phyloP scores from a whole-genome alignment of 148 eudicot genomes.

The Fagopyrum homotropicum region DNA sequence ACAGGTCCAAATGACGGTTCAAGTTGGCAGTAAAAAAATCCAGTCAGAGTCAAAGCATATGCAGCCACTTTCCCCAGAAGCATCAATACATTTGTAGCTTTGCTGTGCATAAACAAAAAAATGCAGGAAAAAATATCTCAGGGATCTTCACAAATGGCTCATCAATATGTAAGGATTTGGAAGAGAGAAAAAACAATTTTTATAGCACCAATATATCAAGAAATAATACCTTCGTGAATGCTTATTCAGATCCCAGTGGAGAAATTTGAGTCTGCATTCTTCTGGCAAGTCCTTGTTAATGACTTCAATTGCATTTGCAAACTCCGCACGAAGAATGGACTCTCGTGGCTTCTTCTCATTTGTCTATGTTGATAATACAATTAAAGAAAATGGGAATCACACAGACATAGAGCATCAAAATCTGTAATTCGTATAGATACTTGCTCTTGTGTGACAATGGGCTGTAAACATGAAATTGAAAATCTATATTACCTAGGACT shows the following conservation, averaged over 20 bases:
- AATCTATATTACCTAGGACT: neutral
- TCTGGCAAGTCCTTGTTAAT: constrained; percentile 47
- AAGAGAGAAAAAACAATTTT: neutral
- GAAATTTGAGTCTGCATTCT: constrained; percentile 51
- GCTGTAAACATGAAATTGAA: neutral
- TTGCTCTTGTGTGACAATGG: neutral
- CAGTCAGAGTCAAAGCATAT: constrained; percentile 79
- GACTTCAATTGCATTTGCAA: constrained; percentile 49
- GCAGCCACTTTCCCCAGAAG: constrained; percentile 77
- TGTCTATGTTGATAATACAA: constrained; percentile 31
- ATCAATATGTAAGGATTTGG: neutral
- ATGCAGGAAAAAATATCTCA: neutral
- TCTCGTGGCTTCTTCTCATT: constrained; percentile 70
- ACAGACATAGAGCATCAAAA: neutral
- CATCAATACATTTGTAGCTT: constrained; percentile 57
- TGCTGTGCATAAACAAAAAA: neutral
- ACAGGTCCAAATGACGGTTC: constrained; percentile 36
- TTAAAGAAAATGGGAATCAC: neutral
- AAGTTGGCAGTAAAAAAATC: constrained; percentile 69
- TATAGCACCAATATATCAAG: neutral
- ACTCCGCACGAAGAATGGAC: constrained; percentile 59
- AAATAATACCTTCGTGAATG: constrained; percentile 43
- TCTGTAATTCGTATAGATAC: neutral
- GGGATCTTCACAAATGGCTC: neutral
- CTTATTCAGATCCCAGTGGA: constrained; percentile 70